Evolutionary conservation across 139 green algal genomes (phyloP).

Genomic region (Micractinium sp.): DNA sequence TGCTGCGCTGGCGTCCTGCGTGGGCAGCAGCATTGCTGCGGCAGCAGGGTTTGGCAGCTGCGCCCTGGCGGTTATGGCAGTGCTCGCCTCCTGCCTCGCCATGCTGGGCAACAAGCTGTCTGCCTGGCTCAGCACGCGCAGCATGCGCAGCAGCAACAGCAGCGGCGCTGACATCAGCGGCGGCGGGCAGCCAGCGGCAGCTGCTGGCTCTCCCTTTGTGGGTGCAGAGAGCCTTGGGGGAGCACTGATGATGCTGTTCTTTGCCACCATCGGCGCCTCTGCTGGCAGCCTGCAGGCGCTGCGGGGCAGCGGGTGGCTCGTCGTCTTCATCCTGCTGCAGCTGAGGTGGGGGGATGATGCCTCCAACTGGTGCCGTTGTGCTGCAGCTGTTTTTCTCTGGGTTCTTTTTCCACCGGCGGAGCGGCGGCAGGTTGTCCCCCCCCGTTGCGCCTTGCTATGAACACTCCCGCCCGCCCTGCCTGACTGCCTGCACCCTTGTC

Average conservation of each 20-base stretch:
- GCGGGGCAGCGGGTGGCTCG: constrained; percentile 39
- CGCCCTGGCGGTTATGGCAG: constrained; percentile 45
- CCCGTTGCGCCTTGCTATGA: too few species aligned
- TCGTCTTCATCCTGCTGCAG: constrained; percentile 62
- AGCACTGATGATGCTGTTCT: constrained; percentile 81
- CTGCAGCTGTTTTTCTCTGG: neutral
- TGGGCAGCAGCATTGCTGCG: constrained; percentile 28
- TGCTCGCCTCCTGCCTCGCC: constrained; percentile 43
- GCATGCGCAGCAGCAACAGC: constrained; percentile 3
- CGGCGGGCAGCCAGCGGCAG: neutral
- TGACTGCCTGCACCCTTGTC: too few species aligned
- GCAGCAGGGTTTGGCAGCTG: constrained; percentile 5
- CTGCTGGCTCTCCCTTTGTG: constrained; percentile 33
- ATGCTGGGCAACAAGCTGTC: neutral
- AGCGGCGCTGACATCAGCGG: neutral
- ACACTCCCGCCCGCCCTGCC: too few species aligned
- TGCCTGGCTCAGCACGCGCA: neutral
- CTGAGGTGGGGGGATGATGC: constrained; percentile 15
- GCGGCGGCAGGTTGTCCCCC: too few species aligned
- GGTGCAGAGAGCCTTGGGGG: constrained; percentile 56
- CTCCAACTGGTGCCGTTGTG: neutral
- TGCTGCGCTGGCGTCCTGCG: constrained; percentile 33
- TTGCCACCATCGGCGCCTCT: constrained; percentile 77
- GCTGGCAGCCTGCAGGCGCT: constrained; percentile 63
- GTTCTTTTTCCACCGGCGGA: too few species aligned